Evolutionary conservation across 768 basidiomycete genomes (phyloP), one percentile per base, ranked within the genome.

Genomic region (Termitomyces sp.): DNA sequence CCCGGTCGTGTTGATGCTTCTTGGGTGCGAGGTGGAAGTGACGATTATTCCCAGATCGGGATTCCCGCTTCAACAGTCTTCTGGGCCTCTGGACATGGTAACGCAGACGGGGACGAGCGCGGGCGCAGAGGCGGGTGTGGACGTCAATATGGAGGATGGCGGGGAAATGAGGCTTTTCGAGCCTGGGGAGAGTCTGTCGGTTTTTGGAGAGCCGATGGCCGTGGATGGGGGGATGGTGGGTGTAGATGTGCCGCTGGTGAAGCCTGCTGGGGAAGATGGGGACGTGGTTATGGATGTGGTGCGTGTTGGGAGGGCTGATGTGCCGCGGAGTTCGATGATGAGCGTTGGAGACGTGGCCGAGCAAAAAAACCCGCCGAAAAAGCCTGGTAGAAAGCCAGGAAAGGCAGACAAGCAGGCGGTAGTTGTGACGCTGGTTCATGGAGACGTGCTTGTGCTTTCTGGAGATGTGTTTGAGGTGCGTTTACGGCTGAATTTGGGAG

Each of bases 391-490:
- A 25, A 57, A 52, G 28, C 41, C 47, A 12, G 25, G 23, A 2
- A 49, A 55, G 23, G 1, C 27, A 2, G 19, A 50, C 45, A 64
- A 56, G 42, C 52, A 49, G 23, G 61, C 58, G 9, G 64, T 76
- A 32, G 44, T 64, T 19, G 57, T 77, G 16, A 73, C 71, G 11
- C 66, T 79, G 44, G 69, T 79, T 35, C 79, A 79, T 59, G 78
- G 79, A 0, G 77, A 79, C 55, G 63, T 73, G 19, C 48, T 77
- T 17, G 64, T 77, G 23, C 63, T 79, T 56, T 69, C 67, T 49
- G 77, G 77, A 3, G 73, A 73, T 55, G 67, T 72, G 27, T 78
- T 76, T 54, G 68, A 76, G 68, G 78, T 76, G 57, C n/a, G 71
- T 62, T 47, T 50, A 49, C 54, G 32, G 32, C 47, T 12, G 41